These are phyloP conservation scores for Chaetothyriales sp. DNA, from an alignment of 2,329 filamentous ascomycete genomes.

Conservation along the genomic window DNA sequence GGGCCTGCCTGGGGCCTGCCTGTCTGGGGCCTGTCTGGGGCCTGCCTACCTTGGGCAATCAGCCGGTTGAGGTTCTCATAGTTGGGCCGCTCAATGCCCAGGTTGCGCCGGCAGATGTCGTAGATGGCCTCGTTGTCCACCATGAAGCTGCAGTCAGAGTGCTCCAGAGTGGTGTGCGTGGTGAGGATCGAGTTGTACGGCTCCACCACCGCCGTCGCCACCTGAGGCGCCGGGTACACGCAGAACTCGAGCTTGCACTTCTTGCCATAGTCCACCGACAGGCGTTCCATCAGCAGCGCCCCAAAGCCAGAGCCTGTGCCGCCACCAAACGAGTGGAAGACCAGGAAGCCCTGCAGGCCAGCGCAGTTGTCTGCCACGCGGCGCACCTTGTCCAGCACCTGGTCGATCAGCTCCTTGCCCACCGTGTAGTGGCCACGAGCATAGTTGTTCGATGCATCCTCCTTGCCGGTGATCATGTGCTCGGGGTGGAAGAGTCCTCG, in stretches of 20 bases:
- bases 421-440: conserved; percentile 99
- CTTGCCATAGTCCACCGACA: conserved; percentile 98
- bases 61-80: conserved; percentile 98
- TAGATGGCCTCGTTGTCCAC: conserved; percentile 99
- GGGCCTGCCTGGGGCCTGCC: too few species aligned
- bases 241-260: conserved; percentile 99
- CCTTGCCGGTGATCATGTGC: conserved; percentile 99
- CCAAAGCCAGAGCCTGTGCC: conserved; percentile 98
- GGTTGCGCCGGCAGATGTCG: conserved; percentile 96
- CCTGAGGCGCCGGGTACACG: conserved; percentile 95
- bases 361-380: conserved; percentile 96
- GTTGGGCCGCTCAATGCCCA: conserved; percentile 92
- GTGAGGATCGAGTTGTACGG: conserved; percentile 99
- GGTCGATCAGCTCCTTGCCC: conserved; percentile 97
- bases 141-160: conserved; percentile 99
- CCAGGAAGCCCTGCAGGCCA: conserved; percentile 95
- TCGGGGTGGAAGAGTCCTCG: conserved; percentile 96
- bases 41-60: conserved; percentile 85
- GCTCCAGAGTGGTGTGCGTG: conserved; percentile 96
- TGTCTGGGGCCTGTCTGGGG: too few species aligned
- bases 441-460: conserved; percentile 99
- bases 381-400: conserved; percentile 94
- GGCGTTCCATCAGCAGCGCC: conserved; percentile 90
- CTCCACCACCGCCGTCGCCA: conserved; percentile 94
- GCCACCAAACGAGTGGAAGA: conserved; percentile 99